Base-by-base conservation (phyloP, 371 early-diverging fungal genomes). In the Mucor saturninus region DNA sequence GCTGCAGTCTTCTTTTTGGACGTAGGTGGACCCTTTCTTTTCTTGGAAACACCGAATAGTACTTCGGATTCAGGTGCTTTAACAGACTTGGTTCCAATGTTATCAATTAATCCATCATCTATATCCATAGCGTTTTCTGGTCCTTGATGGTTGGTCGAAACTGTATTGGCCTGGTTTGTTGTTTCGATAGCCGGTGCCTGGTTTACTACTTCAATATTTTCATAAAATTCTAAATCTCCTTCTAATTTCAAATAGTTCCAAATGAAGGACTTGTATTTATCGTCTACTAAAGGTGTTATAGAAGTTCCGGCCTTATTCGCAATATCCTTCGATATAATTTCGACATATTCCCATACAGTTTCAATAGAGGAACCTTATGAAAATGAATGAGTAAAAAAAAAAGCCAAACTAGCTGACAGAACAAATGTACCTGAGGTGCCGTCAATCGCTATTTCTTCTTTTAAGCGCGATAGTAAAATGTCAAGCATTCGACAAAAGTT, bases 371-470 rank as follows among this genome's bases (percentile, higher is more conserved):
- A 39, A 13, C 72, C 69, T 72, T 43, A 9, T 5, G 21, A 37
- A 6, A 26, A 11, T 11, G 30, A 50, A 30, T 28, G 30, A 30
- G 50, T 50, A 13, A 21, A 21, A 21, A 21, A 21, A 21, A 21
- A 21, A 21, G 21, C 21, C 21, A 21, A 21, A 21, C 21, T 21
- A 21, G 21, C 21, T 21, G 21, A 21, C 21, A 21, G 21, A 21
- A 21, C 21, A 21, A 21, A 21, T 51, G 13, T 63, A 69, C 70
- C 70, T 54, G 55, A 40, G 38, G 29, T 43, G 10, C 68, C 72
- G 30, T 72, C 72, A 13, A 68, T 65, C 2, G 65, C 72, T 40
- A 72, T 54, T 50, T 72, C 72, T 35, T 72, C 72, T 39, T 54
- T 72, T 30, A 72, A 32, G n/a, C 62, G 58, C 10, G 65, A 48